Evolutionary conservation across 1,284 basidiomycete genomes (phyloP).

Genomic region (Ustilago curta): DNA sequence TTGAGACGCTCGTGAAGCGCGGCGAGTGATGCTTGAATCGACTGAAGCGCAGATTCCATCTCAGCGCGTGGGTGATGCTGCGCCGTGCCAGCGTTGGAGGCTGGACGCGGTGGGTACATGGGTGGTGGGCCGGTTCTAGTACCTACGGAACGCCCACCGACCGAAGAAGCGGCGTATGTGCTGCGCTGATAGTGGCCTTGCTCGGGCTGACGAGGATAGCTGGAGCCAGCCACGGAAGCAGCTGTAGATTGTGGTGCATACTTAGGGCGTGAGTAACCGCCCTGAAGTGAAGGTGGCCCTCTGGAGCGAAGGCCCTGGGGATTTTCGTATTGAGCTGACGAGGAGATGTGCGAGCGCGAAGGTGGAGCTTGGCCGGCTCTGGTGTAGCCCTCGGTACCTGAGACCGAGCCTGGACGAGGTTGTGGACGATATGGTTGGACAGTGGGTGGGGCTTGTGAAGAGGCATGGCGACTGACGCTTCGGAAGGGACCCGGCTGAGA

Average conservation of each 20-base stretch:
- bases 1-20: conserved; percentile 86
- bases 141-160: conserved; percentile 55
- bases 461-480: conserved; percentile 18
- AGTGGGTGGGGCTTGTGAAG: conserved; percentile 25
- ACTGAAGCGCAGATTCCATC: conserved; percentile 74
- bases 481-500: conserved; percentile 34
- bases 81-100: conserved; percentile 38
- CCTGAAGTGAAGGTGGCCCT: conserved; percentile 32
- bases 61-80: conserved; percentile 40
- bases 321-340: conserved; percentile 19
- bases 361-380: conserved; percentile 18
- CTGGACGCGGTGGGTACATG: conserved; percentile 32
- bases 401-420: conserved; percentile 35
- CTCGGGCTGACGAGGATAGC: conserved; percentile 36
- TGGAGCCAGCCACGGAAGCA: conserved; percentile 36
- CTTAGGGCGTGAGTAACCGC: conserved; percentile 32
- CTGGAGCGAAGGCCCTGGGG: conserved; percentile 21
- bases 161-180: conserved; percentile 56
- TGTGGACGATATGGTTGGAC: conserved; percentile 35
- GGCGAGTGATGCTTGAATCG: conserved; percentile 86
- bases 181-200: conserved; percentile 38
- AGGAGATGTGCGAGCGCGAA: conserved; percentile 32
- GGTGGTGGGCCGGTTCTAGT: conserved; percentile 22
- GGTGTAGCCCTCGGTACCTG: conserved; percentile 33
- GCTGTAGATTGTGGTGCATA: conserved; percentile 37